Conservation (phyloP, 805 yeast species). For the Kodamaea neixiangensis region DNA sequence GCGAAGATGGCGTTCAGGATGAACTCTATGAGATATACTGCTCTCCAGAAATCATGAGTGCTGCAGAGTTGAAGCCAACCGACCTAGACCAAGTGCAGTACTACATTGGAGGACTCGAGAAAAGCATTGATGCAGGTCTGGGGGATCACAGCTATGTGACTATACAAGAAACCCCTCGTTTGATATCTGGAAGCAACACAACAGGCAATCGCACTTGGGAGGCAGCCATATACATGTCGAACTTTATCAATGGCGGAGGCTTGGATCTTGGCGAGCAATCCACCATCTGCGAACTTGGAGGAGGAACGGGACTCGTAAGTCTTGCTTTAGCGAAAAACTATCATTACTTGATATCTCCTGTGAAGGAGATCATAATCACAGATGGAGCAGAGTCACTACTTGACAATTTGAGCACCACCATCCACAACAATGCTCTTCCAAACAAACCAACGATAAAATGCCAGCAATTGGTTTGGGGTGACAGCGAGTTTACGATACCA, state of each 20-base stretch:
- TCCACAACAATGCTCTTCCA: conserved; percentile 42
- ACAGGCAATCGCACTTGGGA: conserved; percentile 96
- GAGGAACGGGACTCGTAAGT: conserved; percentile 87
- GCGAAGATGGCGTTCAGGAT: conserved; percentile 35
- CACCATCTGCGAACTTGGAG: conserved; percentile 70
- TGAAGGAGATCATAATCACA: conserved; percentile 47
- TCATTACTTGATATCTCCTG: conserved; percentile 13
- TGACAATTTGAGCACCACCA: conserved; percentile 46
- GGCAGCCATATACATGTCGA: conserved; percentile 71
- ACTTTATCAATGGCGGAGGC: conserved; percentile 39
- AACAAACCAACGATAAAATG: conserved; percentile 15
- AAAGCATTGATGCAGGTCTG: conserved; percentile 7
- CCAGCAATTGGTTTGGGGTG: conserved; percentile 60
- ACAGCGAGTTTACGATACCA: conserved; percentile 13
- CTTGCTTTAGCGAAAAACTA: conserved; percentile 40
- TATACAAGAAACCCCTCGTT: conserved; percentile 60
- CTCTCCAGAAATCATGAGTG: conserved; percentile 30
- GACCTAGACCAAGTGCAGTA: conserved; percentile 41
- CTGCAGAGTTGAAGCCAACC: conserved; percentile 37
- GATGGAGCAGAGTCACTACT: conserved; percentile 67
- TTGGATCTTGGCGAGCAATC: conserved; percentile 20
- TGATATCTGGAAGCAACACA: conserved; percentile 74
- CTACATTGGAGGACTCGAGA: conserved; percentile 26
- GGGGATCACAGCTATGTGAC: conserved; percentile 23
- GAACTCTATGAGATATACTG: conserved; percentile 46